phyloP scores from a whole-genome alignment of 768 basidiomycete species.

The Amylocystis lapponica region DNA sequence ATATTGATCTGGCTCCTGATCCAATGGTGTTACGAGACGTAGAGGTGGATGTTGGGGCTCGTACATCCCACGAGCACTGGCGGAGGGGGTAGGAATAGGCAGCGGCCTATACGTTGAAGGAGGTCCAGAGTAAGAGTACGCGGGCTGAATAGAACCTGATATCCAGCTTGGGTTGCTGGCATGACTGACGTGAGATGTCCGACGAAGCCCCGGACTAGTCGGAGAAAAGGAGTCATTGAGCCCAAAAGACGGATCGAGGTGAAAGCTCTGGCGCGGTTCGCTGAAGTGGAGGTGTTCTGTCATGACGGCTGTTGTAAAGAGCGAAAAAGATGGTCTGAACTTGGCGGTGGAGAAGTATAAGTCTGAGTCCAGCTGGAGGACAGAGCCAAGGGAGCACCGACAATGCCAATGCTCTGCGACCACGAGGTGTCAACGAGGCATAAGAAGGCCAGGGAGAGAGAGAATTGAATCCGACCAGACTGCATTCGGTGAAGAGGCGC shows the following conservation, averaged over 20 bases:
- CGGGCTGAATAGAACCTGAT: neutral
- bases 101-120: slow-evolving; percentile 5
- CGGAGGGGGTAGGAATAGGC: slow-evolving; percentile 6
- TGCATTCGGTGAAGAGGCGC: too few species aligned
- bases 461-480: neutral
- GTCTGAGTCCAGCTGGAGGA: too few species aligned
- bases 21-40: slow-evolving; percentile 5
- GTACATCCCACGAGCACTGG: slow-evolving; percentile 6
- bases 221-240: neutral
- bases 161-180: slow-evolving; percentile 4
- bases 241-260: slow-evolving; percentile 1
- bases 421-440: slow-evolving; percentile 16
- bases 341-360: too few species aligned
- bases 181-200: neutral
- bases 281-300: too few species aligned
- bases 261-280: slow-evolving; percentile 6
- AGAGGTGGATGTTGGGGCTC: slow-evolving; percentile 3
- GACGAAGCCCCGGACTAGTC: neutral
- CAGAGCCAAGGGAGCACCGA: slow-evolving; percentile 4
- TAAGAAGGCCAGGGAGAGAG: too few species aligned
- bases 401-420: neutral
- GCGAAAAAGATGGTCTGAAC: too few species aligned
- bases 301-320: too few species aligned
- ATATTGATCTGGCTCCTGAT: slow-evolving; percentile 1
- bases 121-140: neutral